A percentile compares a stretch with the other conserved stretches of the same genome.
phyloP scores from a whole-genome alignment of 495 filamentous ascomycete species.

The Xylaria cubensis region DNA sequence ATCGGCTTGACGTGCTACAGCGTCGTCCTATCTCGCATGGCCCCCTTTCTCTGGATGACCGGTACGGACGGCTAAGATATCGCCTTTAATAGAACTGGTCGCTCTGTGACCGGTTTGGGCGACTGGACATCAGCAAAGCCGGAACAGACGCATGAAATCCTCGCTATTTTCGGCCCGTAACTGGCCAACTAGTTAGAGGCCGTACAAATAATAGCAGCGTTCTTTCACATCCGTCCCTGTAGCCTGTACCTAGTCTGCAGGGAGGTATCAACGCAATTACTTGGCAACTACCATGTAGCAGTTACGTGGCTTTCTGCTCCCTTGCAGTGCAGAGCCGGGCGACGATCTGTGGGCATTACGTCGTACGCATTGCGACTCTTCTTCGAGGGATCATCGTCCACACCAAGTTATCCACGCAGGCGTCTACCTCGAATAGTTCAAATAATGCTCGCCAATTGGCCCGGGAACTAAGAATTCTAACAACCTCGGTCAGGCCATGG shows the following conservation, averaged over 20 bases:
- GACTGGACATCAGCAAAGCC: background rate
- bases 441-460: background rate
- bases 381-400: constrained; percentile 2
- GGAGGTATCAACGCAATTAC: too few relatives aligned
- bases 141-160: constrained; percentile 4
- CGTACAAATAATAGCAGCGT: background rate
- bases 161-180: constrained; percentile 10
- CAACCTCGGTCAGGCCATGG: background rate
- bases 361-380: constrained; percentile 11
- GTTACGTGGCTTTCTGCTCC: constrained; percentile 11
- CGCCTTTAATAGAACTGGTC: background rate
- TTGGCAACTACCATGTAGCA: background rate
- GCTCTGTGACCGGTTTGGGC: background rate
- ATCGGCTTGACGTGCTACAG: background rate
- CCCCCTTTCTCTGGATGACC: constrained; percentile 1
- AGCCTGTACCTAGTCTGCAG: too few relatives aligned
- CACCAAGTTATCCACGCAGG: background rate
- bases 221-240: background rate
- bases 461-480: background rate
- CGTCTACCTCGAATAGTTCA: background rate
- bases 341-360: background rate
- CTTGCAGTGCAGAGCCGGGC: background rate
- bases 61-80: background rate
- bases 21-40: background rate
- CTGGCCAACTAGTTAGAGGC: background rate